Evolutionary conservation across 225 moss, liverwort and hornwort species (phyloP).

Genomic region (Sphagnum contortum): DNA sequence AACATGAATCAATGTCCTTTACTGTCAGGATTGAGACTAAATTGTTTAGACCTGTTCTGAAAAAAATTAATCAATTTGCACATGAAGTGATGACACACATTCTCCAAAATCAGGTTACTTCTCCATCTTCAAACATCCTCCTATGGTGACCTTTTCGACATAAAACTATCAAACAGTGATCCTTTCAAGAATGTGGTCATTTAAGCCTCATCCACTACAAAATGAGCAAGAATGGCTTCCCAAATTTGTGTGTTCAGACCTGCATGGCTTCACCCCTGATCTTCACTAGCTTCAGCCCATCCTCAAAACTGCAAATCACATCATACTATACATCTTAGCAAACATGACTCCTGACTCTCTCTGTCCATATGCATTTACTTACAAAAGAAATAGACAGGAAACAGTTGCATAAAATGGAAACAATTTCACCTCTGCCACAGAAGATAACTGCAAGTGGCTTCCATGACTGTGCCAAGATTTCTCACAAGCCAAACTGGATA

Average conservation of each 20-base stretch:
- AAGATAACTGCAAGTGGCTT: neutral
- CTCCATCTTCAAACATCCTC: too few species aligned
- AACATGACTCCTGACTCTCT: too few species aligned
- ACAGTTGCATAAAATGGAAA: neutral
- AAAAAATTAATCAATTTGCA: too few species aligned
- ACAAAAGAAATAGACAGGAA: neutral
- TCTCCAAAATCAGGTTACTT: too few species aligned
- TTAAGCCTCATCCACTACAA: neutral
- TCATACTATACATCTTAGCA: neutral
- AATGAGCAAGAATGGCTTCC: neutral
- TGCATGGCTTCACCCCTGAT: conserved; percentile 99
- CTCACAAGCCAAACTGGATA: too few species aligned
- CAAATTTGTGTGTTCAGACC: conserved; percentile 19
- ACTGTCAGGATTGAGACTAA: too few species aligned
- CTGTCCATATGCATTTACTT: neutral
- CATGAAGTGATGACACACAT: too few species aligned
- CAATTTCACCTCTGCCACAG: neutral
- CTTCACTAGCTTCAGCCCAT: conserved; percentile 96
- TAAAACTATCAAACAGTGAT: too few species aligned
- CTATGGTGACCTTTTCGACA: too few species aligned
- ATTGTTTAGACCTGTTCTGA: too few species aligned
- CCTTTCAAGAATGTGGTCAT: neutral
- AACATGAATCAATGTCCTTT: too few species aligned
- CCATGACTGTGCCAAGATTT: too few species aligned
- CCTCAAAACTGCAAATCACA: conserved; percentile 73